These are phyloP conservation scores for Zymoseptoria ardabiliae DNA, from an alignment of 2,329 filamentous ascomycete genomes.

Conservation along the genomic window DNA sequence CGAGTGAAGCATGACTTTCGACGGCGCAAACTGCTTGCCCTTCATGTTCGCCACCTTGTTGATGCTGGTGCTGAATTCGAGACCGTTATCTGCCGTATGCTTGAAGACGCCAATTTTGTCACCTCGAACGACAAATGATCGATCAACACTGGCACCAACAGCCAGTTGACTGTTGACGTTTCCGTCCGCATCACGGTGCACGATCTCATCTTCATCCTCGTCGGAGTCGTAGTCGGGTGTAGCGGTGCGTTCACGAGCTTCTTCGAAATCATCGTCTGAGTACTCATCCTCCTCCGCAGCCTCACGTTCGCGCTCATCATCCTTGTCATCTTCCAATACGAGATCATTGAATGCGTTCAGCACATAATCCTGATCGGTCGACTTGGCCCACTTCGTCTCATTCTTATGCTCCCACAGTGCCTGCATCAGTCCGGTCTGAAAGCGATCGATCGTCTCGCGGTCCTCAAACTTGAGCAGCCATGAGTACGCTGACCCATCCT, in stretches of 20 bases:
- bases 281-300: conserved; percentile 49
- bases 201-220: conserved; percentile 70
- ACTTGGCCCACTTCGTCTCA: conserved; percentile 87
- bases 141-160: conserved; percentile 93
- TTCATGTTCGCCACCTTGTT: conserved; percentile 86
- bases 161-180: conserved; percentile 90
- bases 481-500: conserved; percentile 84
- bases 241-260: conserved; percentile 57
- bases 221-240: conserved; percentile 66
- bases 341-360: conserved; percentile 92
- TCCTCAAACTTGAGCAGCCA: conserved; percentile 93
- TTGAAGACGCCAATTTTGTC: conserved; percentile 99
- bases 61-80: conserved; percentile 95
- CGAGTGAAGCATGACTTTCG: conserved; percentile 93
- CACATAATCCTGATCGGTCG: conserved; percentile 88
- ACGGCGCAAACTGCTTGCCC: conserved; percentile 83
- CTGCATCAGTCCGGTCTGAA: conserved; percentile 91
- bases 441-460: conserved; percentile 68
- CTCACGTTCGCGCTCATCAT: conserved; percentile 48
- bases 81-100: conserved; percentile 82
- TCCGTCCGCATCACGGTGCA: conserved; percentile 61
- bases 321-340: conserved; percentile 71
- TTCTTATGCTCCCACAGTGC: conserved; percentile 96
- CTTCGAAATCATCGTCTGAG: conserved; percentile 51
- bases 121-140: conserved; percentile 92